Base-by-base conservation (phyloP, 331 rosid species). In the Erythrophleum ivorense region DNA sequence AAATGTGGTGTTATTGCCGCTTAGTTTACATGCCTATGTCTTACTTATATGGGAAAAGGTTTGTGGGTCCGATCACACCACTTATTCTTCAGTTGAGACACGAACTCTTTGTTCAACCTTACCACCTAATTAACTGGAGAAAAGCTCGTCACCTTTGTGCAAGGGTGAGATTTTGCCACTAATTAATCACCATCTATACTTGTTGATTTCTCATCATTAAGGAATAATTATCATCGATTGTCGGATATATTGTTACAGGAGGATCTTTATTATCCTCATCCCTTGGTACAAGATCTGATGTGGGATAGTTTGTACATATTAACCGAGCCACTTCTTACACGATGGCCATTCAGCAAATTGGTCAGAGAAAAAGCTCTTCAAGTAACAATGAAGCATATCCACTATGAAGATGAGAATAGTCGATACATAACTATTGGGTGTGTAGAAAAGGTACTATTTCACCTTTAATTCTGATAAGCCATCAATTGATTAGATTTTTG, bases 21-120 rank as follows among this genome's bases (percentile, higher is more conserved):
- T 29, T 86, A 87, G 87, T 87, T 18, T 92, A 87, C 85, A 85
- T 87, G 97, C 97, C 97, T 2, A 90, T 90, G 97, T 91, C 97
- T 1, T 91, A 91, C 69, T 73, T 91, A 14, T 91, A 91, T 33
- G 95, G 95, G 6, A 89, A 78, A 63, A 85, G 91, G 53, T 91
- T 89, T 75, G 95, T 89, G 24, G 94, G 90, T 21, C 85, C 88
- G 52, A 88, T 89, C 60, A 91, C 96, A 4, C 91, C 92, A 13
- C 89, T 91, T 41, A 85, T 89, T 72, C 58, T 71, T 31, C 84
- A 86, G 2, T 80, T 90, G 79, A 85, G 94, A 76, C 87, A 82
- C 48, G 97, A 91, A 43, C 84, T 91, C 2, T 75, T 49, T 48
- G 31, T 58, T 15, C 63, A 91, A 57, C 83, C 90, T 29, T 88